These are phyloP conservation scores for Fusarium xyrophilum DNA, from an alignment of 2,329 filamentous ascomycete genomes.

Conservation along the genomic window DNA sequence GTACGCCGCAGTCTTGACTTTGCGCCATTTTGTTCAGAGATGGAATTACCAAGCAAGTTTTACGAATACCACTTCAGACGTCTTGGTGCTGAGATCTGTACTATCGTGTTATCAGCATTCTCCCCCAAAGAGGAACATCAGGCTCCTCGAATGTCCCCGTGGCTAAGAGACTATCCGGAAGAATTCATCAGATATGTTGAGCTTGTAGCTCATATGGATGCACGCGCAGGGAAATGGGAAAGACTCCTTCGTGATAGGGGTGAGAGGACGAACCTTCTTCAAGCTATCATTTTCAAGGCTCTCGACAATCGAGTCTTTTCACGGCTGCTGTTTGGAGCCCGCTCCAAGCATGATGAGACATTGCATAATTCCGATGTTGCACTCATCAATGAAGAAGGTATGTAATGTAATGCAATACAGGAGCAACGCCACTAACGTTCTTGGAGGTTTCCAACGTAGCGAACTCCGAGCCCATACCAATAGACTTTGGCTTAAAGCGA, in stretches of 20 bases:
- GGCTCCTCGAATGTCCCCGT: slow-evolving; percentile 29
- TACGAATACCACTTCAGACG: slow-evolving; percentile 34
- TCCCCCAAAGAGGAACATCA: not conserved
- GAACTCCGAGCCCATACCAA: slow-evolving; percentile 39
- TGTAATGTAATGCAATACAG: not conserved
- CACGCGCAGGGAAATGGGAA: slow-evolving; percentile 40
- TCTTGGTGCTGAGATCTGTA: slow-evolving; percentile 37
- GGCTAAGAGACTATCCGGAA: slow-evolving; percentile 30
- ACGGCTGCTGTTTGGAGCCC: slow-evolving; percentile 44
- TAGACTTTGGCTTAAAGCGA: slow-evolving; percentile 33
- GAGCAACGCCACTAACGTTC: slow-evolving; percentile 3
- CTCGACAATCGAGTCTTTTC: slow-evolving; percentile 42
- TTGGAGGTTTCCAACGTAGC: slow-evolving; percentile 43
- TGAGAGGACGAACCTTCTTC: slow-evolving; percentile 39
- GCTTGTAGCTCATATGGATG: slow-evolving; percentile 42
- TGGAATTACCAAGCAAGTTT: slow-evolving; percentile 33
- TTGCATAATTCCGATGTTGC: slow-evolving; percentile 37
- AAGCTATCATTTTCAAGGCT: slow-evolving; percentile 43
- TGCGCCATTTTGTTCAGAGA: slow-evolving; percentile 7
- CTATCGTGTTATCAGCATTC: slow-evolving; percentile 34
- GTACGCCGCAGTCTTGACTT: slow-evolving; percentile 31
- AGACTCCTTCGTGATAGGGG: slow-evolving; percentile 34
- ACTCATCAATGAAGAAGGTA: slow-evolving; percentile 42
- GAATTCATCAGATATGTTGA: slow-evolving; percentile 39
- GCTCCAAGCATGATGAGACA: slow-evolving; percentile 30